These are phyloP conservation scores for Didymella sp. DNA, from an alignment of 2,329 filamentous ascomycete species.

Conservation along the genomic window DNA sequence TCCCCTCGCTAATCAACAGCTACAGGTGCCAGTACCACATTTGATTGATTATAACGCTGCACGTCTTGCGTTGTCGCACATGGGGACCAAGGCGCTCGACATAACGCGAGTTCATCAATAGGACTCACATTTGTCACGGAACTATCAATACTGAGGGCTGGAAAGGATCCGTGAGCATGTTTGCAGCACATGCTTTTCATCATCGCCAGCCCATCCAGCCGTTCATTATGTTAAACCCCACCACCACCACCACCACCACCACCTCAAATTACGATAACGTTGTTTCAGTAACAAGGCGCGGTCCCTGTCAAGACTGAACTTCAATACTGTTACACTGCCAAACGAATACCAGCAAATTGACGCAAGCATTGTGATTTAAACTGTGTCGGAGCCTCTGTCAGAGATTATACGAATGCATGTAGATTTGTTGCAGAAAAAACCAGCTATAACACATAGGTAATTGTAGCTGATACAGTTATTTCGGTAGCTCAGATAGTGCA, in stretches of 20 bases:
- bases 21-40: conserved; percentile 14
- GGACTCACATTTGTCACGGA: not conserved
- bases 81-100: not conserved
- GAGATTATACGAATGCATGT: too few relatives aligned
- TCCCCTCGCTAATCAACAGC: not conserved
- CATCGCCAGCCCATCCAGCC: not conserved
- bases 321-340: not conserved
- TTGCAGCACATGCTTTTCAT: not conserved
- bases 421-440: too few relatives aligned
- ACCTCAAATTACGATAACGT: not conserved
- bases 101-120: not conserved
- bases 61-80: not conserved
- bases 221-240: not conserved
- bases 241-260: not conserved
- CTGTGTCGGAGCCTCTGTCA: too few relatives aligned
- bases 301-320: not conserved
- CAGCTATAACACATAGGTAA: too few relatives aligned
- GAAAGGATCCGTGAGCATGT: not conserved
- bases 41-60: not conserved
- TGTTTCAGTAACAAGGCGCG: not conserved
- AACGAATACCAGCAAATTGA: not conserved
- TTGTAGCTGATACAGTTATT: too few relatives aligned
- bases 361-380: too few relatives aligned
- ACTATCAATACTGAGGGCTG: not conserved
- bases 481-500: too few relatives aligned